These are phyloP conservation scores for Pythium sp. DNA, from an alignment of 352 stramenopile genomes.

Conservation along the genomic window DNA sequence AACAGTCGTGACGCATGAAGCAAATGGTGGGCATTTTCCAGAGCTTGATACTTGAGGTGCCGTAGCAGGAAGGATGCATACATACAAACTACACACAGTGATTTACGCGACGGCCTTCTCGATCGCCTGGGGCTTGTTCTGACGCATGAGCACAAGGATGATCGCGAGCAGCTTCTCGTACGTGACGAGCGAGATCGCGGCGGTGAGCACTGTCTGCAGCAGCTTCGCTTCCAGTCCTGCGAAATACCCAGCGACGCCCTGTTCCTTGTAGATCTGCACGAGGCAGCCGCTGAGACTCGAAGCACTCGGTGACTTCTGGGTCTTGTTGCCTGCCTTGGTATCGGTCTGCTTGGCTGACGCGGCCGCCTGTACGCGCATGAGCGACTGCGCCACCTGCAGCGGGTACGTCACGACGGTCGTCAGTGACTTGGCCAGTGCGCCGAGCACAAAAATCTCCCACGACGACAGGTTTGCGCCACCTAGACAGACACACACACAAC, in stretches of 20 bases:
- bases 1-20: not conserved
- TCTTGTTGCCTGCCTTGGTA: not conserved
- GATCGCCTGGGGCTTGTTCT: constrained; percentile 23
- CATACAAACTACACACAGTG: not conserved
- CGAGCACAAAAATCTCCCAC: constrained; percentile 90
- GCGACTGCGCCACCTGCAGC: constrained; percentile 91
- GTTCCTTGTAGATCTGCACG: constrained; percentile 50
- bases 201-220: constrained; percentile 92
- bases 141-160: constrained; percentile 53
- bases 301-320: not conserved
- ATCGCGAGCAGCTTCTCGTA: constrained; percentile 90
- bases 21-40: not conserved
- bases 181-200: constrained; percentile 91
- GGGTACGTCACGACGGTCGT: constrained; percentile 94
- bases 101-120: constrained; percentile 40
- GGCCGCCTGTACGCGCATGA: constrained; percentile 74
- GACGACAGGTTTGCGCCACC: constrained; percentile 41
- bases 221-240: constrained; percentile 92
- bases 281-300: constrained; percentile 34
- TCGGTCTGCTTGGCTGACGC: constrained; percentile 10
- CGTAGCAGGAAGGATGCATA: not conserved
- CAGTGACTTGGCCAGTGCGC: constrained; percentile 89
- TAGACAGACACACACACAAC: not conserved
- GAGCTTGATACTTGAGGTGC: not conserved
- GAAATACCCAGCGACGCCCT: constrained; percentile 84